phyloP scores from a whole-genome alignment of 1,284 basidiomycete species.

The Takashimella koratensis region DNA sequence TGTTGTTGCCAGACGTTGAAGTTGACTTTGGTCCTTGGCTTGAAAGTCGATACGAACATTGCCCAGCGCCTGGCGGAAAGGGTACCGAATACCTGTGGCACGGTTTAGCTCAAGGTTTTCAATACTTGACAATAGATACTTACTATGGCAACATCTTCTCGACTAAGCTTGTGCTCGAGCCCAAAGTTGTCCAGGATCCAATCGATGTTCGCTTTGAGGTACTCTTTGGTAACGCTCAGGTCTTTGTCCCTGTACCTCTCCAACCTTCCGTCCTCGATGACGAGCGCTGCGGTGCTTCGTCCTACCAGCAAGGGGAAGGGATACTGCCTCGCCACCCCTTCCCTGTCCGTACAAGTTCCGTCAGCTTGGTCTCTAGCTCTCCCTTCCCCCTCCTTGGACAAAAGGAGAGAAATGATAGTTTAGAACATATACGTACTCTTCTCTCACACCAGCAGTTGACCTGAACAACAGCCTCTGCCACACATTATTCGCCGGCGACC shows the following conservation, averaged over 20 bases:
- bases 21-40: slow-evolving; percentile 18
- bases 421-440: slow-evolving; percentile 1
- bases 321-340: slow-evolving; percentile 56
- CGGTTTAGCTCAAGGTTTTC: neutral
- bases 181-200: slow-evolving; percentile 60
- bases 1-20: slow-evolving; percentile 60
- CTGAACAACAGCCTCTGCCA: slow-evolving; percentile 50
- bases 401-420: too few relatives aligned
- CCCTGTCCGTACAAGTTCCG: slow-evolving; percentile 38
- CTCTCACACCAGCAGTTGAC: neutral
- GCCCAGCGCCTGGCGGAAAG: slow-evolving; percentile 62
- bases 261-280: slow-evolving; percentile 64
- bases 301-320: slow-evolving; percentile 60
- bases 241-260: slow-evolving; percentile 57
- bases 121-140: slow-evolving; percentile 25
- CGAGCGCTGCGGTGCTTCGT: slow-evolving; percentile 63
- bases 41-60: slow-evolving; percentile 24
- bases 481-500: slow-evolving; percentile 57
- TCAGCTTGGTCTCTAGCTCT: too few relatives aligned
- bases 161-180: slow-evolving; percentile 56
- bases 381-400: too few relatives aligned
- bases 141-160: slow-evolving; percentile 68
- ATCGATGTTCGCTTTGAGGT: slow-evolving; percentile 68
- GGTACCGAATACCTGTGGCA: slow-evolving; percentile 61
- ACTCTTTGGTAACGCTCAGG: slow-evolving; percentile 60